phyloP scores from a whole-genome alignment of 1,284 basidiomycete species.

The Xerocomus cyaneibrunnescens region DNA sequence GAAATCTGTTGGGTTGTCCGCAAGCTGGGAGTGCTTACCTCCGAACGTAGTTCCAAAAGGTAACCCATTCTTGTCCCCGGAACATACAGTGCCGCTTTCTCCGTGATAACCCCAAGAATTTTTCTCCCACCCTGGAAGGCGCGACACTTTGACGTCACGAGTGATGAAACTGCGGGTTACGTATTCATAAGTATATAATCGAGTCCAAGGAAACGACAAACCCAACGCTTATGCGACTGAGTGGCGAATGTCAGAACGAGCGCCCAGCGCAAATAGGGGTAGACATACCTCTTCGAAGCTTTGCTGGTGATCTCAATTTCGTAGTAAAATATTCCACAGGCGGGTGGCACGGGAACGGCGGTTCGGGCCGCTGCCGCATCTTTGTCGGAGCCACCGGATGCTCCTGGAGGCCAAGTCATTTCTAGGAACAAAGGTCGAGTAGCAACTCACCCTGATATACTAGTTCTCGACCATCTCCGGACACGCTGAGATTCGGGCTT shows the following conservation, averaged over 20 bases:
- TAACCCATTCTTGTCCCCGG: constrained; percentile 68
- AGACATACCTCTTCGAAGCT: constrained; percentile 70
- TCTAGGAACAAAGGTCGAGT: neutral
- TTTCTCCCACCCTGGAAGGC: constrained; percentile 87
- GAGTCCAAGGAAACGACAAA: constrained; percentile 31
- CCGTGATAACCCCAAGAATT: constrained; percentile 94
- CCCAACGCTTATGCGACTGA: constrained; percentile 82
- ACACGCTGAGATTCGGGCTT: constrained; percentile 58
- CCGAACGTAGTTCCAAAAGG: constrained; percentile 77
- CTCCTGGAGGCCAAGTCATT: constrained; percentile 37
- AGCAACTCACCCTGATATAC: constrained; percentile 54
- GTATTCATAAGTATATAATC: constrained; percentile 9
- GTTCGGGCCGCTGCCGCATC: constrained; percentile 83
- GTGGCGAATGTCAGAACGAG: constrained; percentile 14
- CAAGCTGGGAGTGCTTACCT: constrained; percentile 45
- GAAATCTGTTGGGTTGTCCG: neutral
- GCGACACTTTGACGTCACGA: constrained; percentile 58
- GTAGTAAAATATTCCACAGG: constrained; percentile 89
- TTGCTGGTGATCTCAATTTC: constrained; percentile 76
- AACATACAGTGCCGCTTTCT: constrained; percentile 85
- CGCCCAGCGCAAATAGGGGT: constrained; percentile 6
- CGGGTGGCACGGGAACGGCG: constrained; percentile 70
- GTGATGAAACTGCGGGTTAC: constrained; percentile 44
- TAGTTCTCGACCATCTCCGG: constrained; percentile 68
- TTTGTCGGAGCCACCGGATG: constrained; percentile 61